Conservation (phyloP, 805 yeast genomes). For the Pichia phayaonensis region DNA sequence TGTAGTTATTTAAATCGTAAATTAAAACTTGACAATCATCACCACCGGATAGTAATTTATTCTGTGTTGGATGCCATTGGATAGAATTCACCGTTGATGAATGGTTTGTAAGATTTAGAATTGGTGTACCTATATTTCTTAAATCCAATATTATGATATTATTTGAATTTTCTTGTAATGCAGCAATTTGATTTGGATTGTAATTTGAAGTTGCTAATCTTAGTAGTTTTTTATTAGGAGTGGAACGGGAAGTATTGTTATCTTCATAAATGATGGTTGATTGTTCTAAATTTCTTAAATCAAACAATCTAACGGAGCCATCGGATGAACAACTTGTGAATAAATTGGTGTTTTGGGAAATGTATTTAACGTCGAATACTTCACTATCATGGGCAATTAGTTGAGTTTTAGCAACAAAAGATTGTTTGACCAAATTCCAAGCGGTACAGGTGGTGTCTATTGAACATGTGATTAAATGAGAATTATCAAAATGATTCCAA, state of each 20-base stretch:
- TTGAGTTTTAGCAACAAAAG: constrained; percentile 75
- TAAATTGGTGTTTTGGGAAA: constrained; percentile 63
- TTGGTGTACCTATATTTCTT: constrained; percentile 81
- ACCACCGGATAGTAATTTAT: constrained; percentile 55
- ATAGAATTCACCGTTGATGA: constrained; percentile 61
- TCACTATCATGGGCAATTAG: constrained; percentile 94
- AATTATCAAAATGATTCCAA: constrained; percentile 74
- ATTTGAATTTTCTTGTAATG: constrained; percentile 65
- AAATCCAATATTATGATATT: constrained; percentile 68
- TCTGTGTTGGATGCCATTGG: constrained; percentile 76
- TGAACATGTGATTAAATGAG: constrained; percentile 70
- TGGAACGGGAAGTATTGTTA: constrained; percentile 19
- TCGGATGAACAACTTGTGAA: constrained; percentile 94
- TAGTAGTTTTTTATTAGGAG: constrained; percentile 43
- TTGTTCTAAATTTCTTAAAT: constrained; percentile 80
- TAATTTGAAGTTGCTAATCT: constrained; percentile 70
- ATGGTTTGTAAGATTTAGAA: constrained; percentile 62
- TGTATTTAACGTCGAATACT: constrained; percentile 85
- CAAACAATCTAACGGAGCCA: constrained; percentile 90
- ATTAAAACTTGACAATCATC: constrained; percentile 67
- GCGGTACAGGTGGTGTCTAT: constrained; percentile 96
- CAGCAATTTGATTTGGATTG: constrained; percentile 78
- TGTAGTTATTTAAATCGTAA: constrained; percentile 46
- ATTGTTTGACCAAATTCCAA: constrained; percentile 72
- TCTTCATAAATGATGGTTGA: constrained; percentile 93